These are phyloP conservation scores for Annona squamosa DNA, from an alignment of 164 flowering plant species.

Conservation along the genomic window DNA sequence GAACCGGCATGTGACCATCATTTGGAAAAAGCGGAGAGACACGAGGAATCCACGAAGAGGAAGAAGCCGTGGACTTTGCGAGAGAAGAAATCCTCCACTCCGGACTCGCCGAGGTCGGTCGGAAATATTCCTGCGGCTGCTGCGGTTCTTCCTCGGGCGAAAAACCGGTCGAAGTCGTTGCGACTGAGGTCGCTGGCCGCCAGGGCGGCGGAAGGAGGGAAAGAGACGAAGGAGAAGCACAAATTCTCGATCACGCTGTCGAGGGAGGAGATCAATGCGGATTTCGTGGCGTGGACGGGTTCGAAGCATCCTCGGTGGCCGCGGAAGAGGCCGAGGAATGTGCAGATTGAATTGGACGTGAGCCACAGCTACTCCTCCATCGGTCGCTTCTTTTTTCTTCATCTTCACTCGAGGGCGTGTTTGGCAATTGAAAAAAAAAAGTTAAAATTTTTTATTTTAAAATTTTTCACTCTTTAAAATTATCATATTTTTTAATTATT, in stretches of 20 bases:
- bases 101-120: constrained; percentile 29
- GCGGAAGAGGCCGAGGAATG: constrained; percentile 42
- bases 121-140: background rate
- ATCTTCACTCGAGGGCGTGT: too few species aligned
- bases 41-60: constrained; percentile 7
- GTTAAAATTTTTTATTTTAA: too few species aligned
- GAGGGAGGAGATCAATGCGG: constrained; percentile 62
- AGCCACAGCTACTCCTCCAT: constrained; percentile 8
- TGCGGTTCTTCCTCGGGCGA: constrained; percentile 17
- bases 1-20: background rate
- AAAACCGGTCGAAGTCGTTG: constrained; percentile 20
- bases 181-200: constrained; percentile 11
- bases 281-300: constrained; percentile 46
- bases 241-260: constrained; percentile 44
- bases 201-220: constrained; percentile 12
- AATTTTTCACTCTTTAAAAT: too few species aligned
- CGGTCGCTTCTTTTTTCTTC: background rate
- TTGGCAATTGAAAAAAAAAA: too few species aligned
- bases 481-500: too few species aligned
- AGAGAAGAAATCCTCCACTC: constrained; percentile 42
- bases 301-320: constrained; percentile 62
- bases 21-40: background rate
- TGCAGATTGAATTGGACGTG: constrained; percentile 63
- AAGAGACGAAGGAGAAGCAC: constrained; percentile 22
- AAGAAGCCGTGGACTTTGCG: constrained; percentile 63